phyloP scores from a whole-genome alignment of 176 grass and related monocot genomes.

The Bromus sterilis region DNA sequence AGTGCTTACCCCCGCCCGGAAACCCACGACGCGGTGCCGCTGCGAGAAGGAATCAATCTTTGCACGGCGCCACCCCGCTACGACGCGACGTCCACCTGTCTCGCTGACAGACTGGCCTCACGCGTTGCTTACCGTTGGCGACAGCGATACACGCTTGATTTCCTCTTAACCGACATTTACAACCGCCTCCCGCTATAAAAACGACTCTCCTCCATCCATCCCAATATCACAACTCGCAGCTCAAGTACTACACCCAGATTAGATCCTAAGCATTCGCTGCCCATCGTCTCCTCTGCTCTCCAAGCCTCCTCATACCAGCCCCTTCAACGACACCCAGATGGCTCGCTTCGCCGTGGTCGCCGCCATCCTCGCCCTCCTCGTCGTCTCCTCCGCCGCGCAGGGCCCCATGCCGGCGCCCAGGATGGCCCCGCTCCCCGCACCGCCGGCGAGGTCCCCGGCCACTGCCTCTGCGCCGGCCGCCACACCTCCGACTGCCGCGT shows the following conservation, averaged over 20 bases:
- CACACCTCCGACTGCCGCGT: not conserved
- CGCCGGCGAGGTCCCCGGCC: slow-evolving; percentile 26
- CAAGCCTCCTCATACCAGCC: not conserved
- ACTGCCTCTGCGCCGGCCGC: slow-evolving; percentile 15
- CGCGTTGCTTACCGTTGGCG: not conserved
- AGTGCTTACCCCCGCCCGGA: not conserved
- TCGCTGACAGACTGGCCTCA: not conserved
- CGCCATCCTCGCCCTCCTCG: slow-evolving; percentile 21
- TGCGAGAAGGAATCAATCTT: not conserved
- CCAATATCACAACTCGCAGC: not conserved
- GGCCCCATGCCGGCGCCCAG: slow-evolving; percentile 27
- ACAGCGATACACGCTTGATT: not conserved
- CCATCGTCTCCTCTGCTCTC: not conserved
- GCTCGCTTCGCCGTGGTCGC: slow-evolving; percentile 14
- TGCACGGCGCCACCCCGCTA: slow-evolving; percentile 9
- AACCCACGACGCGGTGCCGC: not conserved
- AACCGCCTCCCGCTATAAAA: slow-evolving; percentile 8
- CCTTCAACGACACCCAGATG: not conserved
- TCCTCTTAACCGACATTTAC: not conserved
- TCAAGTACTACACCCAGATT: not conserved
- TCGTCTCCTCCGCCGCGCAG: slow-evolving; percentile 22
- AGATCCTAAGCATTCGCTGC: not conserved
- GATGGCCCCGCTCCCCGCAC: slow-evolving; percentile 33
- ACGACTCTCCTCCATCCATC: not conserved
- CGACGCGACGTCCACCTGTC: not conserved